A percentile compares a stretch with the other conserved stretches of the same genome.
These are phyloP conservation scores for Malbranchea zuffiana DNA, from an alignment of 2,329 filamentous ascomycete genomes.

Conservation along the genomic window DNA sequence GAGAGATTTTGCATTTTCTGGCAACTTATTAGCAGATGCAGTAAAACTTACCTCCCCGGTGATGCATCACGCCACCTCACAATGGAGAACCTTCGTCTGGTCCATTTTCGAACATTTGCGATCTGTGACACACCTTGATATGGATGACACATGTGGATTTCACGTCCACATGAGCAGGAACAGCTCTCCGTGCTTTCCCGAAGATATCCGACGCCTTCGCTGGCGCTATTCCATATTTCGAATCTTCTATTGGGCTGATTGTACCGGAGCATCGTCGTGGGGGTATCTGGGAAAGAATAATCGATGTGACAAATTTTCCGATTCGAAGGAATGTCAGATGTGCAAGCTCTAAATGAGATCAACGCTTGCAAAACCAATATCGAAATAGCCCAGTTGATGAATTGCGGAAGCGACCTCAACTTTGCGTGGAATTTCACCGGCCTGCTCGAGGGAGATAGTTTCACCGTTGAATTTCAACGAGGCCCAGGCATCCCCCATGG, in stretches of 20 bases:
- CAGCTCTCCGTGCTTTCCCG: not conserved
- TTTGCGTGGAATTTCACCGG: constrained; percentile 2
- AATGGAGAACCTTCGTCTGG: too few species aligned
- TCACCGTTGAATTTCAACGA: constrained; percentile 1
- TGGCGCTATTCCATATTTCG: constrained; percentile 2
- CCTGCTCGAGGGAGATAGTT: not conserved
- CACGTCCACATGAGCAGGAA: not conserved
- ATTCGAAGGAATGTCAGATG: not conserved
- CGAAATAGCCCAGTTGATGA: constrained; percentile 3
- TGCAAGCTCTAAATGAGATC: not conserved
- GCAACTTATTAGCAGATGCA: too few species aligned
- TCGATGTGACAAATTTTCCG: not conserved
- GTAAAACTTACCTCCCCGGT: too few species aligned
- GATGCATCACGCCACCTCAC: too few species aligned
- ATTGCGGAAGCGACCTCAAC: not conserved
- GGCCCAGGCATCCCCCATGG: not conserved
- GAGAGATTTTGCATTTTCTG: too few species aligned
- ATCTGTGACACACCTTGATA: too few species aligned
- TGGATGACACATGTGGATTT: too few species aligned
- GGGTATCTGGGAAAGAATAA: constrained; percentile 4
- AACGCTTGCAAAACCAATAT: not conserved
- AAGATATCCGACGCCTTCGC: constrained; percentile 3
- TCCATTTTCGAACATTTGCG: too few species aligned
- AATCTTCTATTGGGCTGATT: constrained; percentile 2
- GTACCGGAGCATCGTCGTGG: constrained; percentile 1